Base-by-base conservation (phyloP, 78 protist genomes). In the Anaeramoeba ignava region DNA sequence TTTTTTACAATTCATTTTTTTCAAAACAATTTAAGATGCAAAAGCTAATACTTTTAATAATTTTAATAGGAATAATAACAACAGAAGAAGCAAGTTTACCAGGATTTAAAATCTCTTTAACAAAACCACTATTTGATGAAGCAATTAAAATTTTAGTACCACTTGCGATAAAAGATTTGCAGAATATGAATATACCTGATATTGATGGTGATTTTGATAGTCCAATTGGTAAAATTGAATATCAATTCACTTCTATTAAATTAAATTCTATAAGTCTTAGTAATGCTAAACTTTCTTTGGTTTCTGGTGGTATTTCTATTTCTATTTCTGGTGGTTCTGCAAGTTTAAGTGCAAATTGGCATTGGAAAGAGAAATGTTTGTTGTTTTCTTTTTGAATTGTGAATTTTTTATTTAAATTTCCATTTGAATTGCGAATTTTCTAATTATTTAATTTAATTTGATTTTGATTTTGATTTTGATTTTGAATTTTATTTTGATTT, bases 171-270 rank as follows among this genome's bases (percentile, higher is more conserved):
- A 8, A 54, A 54, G 73, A 54, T 8, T 27, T 54, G 36, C 8
- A 54, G 17, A 54, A 54, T 17, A 54, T 54, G 36, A 54, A 54
- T 27, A 54, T 54, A 8, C 73, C 73, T 54, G 73, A 54, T 17
- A 54, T 54, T 17, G 17, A 17, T 54, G 73, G 73, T 27, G 73
- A 54, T 17, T 54, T 27, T 17, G 17, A 17, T 54, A 27, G 36
- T 54, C 73, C 73, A 54, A 54, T 54, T 54, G 73, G 73, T 8
- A 54, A 54, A 54, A 54, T 54, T 54, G 73, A 54, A 54, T 54
- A 54, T 17, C 8, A 17, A 8, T 27, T 54, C 17, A 54, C 36
- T 17, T 27, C 36, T 17, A 17, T 54, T 54, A 17, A 27, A 27
- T 17, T 54, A 8, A 54, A 54, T 54, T 54, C 73, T 27, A 27